These are phyloP conservation scores for Sphaerosporella brunnea DNA, from an alignment of 495 filamentous ascomycete species.

Conservation along the genomic window DNA sequence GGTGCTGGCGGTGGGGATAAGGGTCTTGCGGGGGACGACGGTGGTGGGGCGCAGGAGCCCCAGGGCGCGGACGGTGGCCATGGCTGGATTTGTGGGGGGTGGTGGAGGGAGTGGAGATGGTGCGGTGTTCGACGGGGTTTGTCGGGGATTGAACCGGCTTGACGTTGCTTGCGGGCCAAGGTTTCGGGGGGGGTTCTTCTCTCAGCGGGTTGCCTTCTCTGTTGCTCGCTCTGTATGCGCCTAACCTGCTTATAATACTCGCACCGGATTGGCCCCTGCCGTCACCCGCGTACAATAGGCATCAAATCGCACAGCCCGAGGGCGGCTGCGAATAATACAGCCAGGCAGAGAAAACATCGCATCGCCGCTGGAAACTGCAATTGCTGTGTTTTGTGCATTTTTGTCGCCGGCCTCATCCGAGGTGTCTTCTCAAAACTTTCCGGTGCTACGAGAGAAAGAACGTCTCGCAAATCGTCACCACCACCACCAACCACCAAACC, in stretches of 20 bases:
- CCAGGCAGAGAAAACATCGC: background rate
- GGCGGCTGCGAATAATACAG: background rate
- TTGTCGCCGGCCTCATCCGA: too few species aligned
- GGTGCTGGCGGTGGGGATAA: constrained; percentile 1
- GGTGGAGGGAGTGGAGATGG: background rate
- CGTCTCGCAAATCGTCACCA: constrained; percentile 2
- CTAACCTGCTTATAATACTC: constrained; percentile 12
- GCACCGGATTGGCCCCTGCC: constrained; percentile 12
- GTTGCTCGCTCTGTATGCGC: too few species aligned
- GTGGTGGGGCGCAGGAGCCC: too few species aligned
- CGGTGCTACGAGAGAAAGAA: too few species aligned
- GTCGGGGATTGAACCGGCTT: background rate
- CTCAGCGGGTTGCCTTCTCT: too few species aligned
- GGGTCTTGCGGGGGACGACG: constrained; percentile 1
- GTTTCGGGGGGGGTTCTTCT: too few species aligned
- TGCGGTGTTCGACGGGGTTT: background rate
- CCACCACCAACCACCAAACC: constrained; percentile 10
- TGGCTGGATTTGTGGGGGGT: constrained; percentile 2
- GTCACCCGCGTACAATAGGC: background rate
- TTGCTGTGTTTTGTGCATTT: too few species aligned
- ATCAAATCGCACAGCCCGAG: background rate
- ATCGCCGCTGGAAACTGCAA: background rate
- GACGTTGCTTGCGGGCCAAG: too few species aligned
- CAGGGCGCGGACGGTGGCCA: constrained; percentile 16
- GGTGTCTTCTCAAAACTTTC: constrained; percentile 7